Evolutionary conservation across 1,284 basidiomycete species (phyloP), one percentile per base, ranked within the genome.

Genomic region (Neonothopanus nambi): DNA sequence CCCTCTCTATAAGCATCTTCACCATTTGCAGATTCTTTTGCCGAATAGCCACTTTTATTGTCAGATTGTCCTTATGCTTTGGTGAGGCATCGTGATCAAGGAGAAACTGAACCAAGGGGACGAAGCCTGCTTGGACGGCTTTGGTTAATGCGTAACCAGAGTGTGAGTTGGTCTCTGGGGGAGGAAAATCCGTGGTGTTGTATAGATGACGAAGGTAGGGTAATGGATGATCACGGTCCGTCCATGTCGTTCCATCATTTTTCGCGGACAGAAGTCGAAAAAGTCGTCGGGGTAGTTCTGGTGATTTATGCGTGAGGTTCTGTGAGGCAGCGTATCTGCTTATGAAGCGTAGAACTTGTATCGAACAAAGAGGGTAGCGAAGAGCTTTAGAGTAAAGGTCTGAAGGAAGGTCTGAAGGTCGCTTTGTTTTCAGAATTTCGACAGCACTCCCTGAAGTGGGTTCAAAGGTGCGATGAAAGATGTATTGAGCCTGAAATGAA

Each of bases 81-180:
- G 93, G 91, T 3, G 84, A 84, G 0, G 91, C 93, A 2, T 84
- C 87, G n/a, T 83, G 71, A 1, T 74, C 70, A 42, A 95, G 79
- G 6, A 95, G 75, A 57, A 89, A 87, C 37, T 69, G 72, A 2
- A 93, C 74, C 4, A 95, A 78, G 1, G 84, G 82, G 0, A 77
- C 60, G 59, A 86, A 86, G 12, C 75, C 73, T 0, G 79, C 82
- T 42, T 85, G 75, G 0, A 92, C 89, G 1, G 92, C 89, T 55
- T 82, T 84, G 8, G 83, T 84, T 28, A 95, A 79, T 0, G 88
- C 84, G 61, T 93, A 95, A 1, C 91, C 92, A 1, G 81, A 76
- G 66, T 87, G 76, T 5, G 85, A 78, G 65, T 93, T 81, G 8
- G 77, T 61, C 30, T 82, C 73, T 30, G 72, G 80, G 52, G 61